Base-by-base conservation (phyloP, 2,329 filamentous ascomycete genomes). In the Cladosporium sp. region DNA sequence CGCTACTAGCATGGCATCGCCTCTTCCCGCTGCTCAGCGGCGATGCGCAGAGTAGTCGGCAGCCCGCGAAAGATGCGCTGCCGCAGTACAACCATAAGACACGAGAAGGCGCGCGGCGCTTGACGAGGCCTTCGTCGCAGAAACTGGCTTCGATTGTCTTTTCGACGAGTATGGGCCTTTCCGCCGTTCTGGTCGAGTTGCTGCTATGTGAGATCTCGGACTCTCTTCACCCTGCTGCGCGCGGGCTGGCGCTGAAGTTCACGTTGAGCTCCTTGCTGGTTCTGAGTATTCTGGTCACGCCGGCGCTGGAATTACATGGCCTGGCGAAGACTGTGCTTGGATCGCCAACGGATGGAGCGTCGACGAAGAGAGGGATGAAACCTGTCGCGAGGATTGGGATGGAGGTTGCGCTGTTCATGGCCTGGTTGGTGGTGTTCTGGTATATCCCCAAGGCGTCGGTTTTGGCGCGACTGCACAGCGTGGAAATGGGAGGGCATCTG, bases 131-230 rank as follows among this genome's bases (percentile, higher is more conserved):
- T 34, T 66, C 67, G 55, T 68, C 71, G 35, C 71, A 72, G 44
- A 70, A 67, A n/a, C 60, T 81, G 9, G 77, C 68, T 7, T 64
- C 64, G 12, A 74, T 81, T 58, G 85, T 88, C 1, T 95, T 95
- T 71, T 86, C 89, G 6, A 81, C 84, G 1, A 95, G 89, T 9
- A 83, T 94, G 35, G 90, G 85, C 1, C 79, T 95, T 8, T 88
- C 90, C 5, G 82, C 87, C 36, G 89, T 93, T 1, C 78, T 96
- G 45, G 90, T 86, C 2, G 87, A 92, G 73, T 75, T 96, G 63
- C 89, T 96, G 45, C 80, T 96, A 8, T 91, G 89, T 65, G 91
- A 96, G 73, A 90, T 96, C 42, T 85, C 89, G 24, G 89, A 90
- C 66, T 80, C 88, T 4, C 80, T 90, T n/a, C 82, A 87, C 62